These are phyloP conservation scores for Halophytophthora polymorphica DNA, from an alignment of 352 stramenopile species.

Conservation along the genomic window DNA sequence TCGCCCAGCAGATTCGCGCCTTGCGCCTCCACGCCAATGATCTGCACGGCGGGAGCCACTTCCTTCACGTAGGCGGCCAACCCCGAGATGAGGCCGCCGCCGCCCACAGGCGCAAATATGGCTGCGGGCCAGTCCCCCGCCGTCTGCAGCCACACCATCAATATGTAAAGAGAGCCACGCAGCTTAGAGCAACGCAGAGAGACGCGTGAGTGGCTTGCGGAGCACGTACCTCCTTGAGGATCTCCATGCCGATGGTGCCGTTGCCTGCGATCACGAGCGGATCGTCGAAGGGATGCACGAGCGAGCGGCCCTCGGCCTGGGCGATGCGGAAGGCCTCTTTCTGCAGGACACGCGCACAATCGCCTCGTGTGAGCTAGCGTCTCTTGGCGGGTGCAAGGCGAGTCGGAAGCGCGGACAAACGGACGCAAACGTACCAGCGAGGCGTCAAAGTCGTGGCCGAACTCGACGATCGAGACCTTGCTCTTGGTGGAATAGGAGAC, in stretches of 20 bases:
- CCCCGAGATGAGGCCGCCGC: conserved; percentile 95
- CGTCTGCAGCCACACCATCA: conserved; percentile 39
- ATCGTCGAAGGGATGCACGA: conserved; percentile 98
- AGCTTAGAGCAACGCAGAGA: conserved; percentile 1
- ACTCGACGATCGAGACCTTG: conserved; percentile 92
- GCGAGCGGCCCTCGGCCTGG: conserved; percentile 88
- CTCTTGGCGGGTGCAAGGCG: too few species aligned
- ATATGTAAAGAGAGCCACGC: too few species aligned
- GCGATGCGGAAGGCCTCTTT: conserved; percentile 92
- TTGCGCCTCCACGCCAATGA: conserved; percentile 96
- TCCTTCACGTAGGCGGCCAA: conserved; percentile 92
- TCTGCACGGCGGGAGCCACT: conserved; percentile 84
- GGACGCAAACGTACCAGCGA: conserved; percentile 50
- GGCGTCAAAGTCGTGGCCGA: conserved; percentile 97
- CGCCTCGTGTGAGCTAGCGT: too few species aligned
- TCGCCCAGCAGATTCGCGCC: conserved; percentile 94
- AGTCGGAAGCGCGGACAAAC: neutral
- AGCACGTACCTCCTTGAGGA: conserved; percentile 68
- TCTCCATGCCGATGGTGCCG: conserved; percentile 95
- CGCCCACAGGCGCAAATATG: conserved; percentile 97
- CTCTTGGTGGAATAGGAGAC: conserved; percentile 57
- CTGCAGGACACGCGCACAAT: conserved; percentile 17
- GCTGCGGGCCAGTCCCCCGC: conserved; percentile 90
- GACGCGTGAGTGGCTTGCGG: neutral
- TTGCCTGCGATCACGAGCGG: conserved; percentile 97